Base-by-base conservation (phyloP, 768 basidiomycete genomes). In the Boletus pseudopeckii region DNA sequence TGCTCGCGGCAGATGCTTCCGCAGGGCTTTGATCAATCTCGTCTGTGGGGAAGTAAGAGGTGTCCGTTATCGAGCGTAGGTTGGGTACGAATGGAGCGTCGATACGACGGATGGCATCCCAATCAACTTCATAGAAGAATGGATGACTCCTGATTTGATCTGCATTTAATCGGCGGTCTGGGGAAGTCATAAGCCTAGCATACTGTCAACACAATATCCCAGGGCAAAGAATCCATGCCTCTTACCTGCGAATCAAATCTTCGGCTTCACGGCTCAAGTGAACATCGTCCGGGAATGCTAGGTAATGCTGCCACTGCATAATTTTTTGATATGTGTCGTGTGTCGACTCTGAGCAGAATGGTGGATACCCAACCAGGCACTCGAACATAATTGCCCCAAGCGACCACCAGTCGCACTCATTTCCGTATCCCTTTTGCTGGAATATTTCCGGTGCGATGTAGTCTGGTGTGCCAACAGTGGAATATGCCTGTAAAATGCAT, bases 361-460 rank as follows among this genome's bases (percentile, higher is more conserved):
- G 94, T 22, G 95, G 93, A 71, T 97, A 98, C 51, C 97, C 97
- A 59, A 98, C 92, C 22, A 98, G 75, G 71, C 90, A 97, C 72
- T 98, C 96, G 69, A 97, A 99, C 89, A 92, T 95, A 76, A 98
- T 98, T 17, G 94, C 92, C 5, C 97, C 97, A 28, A 98, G 79
- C 8, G 95, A 97, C 97, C 97, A 99, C 94, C 95, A 98, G 71
- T 99, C 97, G 65, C 95, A 98, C 71, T 96, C 95, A 64, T 95
- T 92, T 22, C 92, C 93, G 69, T 98, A 98, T n/a, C 97, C 97
- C 67, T 91, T 87, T 69, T 95, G 92, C 55, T 88, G 71, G 78
- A 98, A 98, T 64, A 98, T 97, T 70, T 98, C 95, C 1, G 95
- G 94, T 3, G 96, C 93, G 62, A 98, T 97, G 71, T 97, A 88